Evolutionary conservation across 2,329 filamentous ascomycete species (phyloP).

Genomic region (Anthostomella pinea): DNA sequence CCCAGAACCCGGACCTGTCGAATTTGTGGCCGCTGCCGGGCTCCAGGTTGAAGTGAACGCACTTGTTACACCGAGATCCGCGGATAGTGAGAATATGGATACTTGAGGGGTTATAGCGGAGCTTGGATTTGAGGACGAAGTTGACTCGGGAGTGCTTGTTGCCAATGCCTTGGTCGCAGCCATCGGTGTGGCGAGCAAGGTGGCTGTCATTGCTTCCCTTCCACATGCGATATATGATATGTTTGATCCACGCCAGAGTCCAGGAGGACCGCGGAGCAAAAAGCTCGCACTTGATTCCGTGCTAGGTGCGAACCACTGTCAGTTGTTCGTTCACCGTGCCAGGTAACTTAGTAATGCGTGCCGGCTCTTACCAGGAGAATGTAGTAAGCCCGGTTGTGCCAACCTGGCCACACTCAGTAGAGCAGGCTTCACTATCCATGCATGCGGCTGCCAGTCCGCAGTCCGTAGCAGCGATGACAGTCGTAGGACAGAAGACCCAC

Average conservation of each 20-base stretch:
- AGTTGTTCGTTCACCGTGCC: too few species aligned
- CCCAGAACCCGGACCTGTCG: slow-evolving; percentile 1
- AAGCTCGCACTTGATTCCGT: too few species aligned
- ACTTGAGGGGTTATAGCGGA: too few species aligned
- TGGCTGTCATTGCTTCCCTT: slow-evolving; percentile 22
- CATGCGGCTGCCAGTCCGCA: slow-evolving; percentile 39
- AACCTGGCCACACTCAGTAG: slow-evolving; percentile 31
- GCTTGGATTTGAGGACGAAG: neutral
- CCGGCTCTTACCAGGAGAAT: slow-evolving; percentile 35
- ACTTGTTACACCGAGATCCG: too few species aligned
- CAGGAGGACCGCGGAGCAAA: slow-evolving; percentile 36
- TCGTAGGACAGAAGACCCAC: slow-evolving; percentile 40
- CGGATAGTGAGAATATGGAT: too few species aligned
- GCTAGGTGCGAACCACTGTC: too few species aligned
- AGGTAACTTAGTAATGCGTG: too few species aligned
- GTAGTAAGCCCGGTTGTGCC: slow-evolving; percentile 27
- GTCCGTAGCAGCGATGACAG: slow-evolving; percentile 33
- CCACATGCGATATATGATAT: slow-evolving; percentile 37
- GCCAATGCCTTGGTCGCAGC: slow-evolving; percentile 8
- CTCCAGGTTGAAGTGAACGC: too few species aligned
- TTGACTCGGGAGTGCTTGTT: slow-evolving; percentile 3
- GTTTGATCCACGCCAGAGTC: slow-evolving; percentile 30
- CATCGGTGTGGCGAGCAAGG: slow-evolving; percentile 9
- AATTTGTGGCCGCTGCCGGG: neutral
- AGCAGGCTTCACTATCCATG: slow-evolving; percentile 32